Conservation (phyloP, 2,329 filamentous ascomycete species). For the Rhynchosporium graminicola region DNA sequence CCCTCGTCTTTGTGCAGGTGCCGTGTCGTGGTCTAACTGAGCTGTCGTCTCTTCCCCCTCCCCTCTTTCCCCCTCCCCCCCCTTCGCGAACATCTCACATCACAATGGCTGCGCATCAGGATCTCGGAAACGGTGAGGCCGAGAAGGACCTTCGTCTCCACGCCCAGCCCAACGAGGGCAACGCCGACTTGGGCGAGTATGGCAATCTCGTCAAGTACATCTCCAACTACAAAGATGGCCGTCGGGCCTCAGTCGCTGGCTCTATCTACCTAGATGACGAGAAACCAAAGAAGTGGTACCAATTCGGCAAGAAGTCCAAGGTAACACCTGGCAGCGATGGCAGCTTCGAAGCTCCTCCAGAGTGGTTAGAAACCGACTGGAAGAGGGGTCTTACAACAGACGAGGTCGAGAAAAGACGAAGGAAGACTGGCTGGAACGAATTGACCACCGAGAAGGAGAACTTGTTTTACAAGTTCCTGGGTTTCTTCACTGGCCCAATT, state of each 20-base stretch:
- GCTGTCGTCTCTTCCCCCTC: not conserved
- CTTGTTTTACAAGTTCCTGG: slow-evolving; percentile 71
- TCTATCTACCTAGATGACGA: slow-evolving; percentile 43
- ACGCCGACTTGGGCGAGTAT: slow-evolving; percentile 56
- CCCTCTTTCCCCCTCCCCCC: slow-evolving; percentile 7
- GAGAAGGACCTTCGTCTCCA: slow-evolving; percentile 27
- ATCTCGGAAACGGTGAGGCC: slow-evolving; percentile 33
- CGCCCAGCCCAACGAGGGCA: slow-evolving; percentile 26
- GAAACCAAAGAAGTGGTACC: slow-evolving; percentile 51
- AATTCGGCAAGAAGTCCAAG: slow-evolving; percentile 54
- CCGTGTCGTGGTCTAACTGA: slow-evolving; percentile 7
- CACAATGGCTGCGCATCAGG: slow-evolving; percentile 31
- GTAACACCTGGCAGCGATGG: slow-evolving; percentile 39
- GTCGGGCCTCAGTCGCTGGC: slow-evolving; percentile 48
- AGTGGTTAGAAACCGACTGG: slow-evolving; percentile 70
- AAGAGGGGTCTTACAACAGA: slow-evolving; percentile 58
- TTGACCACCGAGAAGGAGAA: slow-evolving; percentile 74
- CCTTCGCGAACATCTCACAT: not conserved
- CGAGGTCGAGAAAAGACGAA: slow-evolving; percentile 65
- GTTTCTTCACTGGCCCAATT: slow-evolving; percentile 75
- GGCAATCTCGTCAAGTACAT: slow-evolving; percentile 67
- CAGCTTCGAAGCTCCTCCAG: slow-evolving; percentile 53
- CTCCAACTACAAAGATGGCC: slow-evolving; percentile 64
- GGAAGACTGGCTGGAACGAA: slow-evolving; percentile 70
- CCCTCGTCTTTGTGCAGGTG: slow-evolving; percentile 17